These are phyloP conservation scores for Candida morakotiae DNA, from an alignment of 805 yeast genomes.

Conservation along the genomic window DNA sequence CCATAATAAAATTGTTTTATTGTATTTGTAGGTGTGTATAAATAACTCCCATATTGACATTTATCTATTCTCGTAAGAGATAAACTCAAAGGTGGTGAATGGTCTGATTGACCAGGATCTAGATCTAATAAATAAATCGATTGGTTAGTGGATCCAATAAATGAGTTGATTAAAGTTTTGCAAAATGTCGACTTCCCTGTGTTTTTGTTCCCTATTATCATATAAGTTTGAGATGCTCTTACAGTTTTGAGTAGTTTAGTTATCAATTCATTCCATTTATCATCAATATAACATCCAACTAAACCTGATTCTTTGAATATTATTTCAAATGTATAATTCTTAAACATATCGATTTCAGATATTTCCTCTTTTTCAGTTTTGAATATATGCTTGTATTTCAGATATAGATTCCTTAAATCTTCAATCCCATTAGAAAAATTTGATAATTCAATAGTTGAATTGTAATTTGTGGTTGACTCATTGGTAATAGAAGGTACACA, in stretches of 20 bases:
- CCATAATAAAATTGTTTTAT: conserved; percentile 49
- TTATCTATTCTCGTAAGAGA: conserved; percentile 42
- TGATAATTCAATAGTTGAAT: conserved; percentile 29
- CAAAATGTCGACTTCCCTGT: conserved; percentile 79
- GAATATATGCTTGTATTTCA: conserved; percentile 19
- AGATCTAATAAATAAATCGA: conserved; percentile 58
- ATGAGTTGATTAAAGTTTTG: conserved; percentile 48
- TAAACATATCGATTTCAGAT: conserved; percentile 11
- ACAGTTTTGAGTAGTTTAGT: neutral
- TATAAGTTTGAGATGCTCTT: conserved; percentile 19
- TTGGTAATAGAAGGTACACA: neutral
- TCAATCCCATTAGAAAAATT: conserved; percentile 43
- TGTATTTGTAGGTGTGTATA: neutral
- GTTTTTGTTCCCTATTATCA: conserved; percentile 64
- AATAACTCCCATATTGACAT: conserved; percentile 22
- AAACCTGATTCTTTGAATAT: conserved; percentile 23
- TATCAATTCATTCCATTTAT: conserved; percentile 10
- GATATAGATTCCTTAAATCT: conserved; percentile 25
- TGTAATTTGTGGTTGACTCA: neutral
- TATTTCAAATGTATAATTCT: conserved; percentile 37
- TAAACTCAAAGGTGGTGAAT: conserved; percentile 65
- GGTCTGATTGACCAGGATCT: conserved; percentile 90
- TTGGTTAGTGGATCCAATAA: conserved; percentile 25
- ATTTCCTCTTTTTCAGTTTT: conserved; percentile 39
- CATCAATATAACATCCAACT: conserved; percentile 15